Evolutionary conservation across 495 filamentous ascomycete genomes (phyloP).

Genomic region (Podospora australis): DNA sequence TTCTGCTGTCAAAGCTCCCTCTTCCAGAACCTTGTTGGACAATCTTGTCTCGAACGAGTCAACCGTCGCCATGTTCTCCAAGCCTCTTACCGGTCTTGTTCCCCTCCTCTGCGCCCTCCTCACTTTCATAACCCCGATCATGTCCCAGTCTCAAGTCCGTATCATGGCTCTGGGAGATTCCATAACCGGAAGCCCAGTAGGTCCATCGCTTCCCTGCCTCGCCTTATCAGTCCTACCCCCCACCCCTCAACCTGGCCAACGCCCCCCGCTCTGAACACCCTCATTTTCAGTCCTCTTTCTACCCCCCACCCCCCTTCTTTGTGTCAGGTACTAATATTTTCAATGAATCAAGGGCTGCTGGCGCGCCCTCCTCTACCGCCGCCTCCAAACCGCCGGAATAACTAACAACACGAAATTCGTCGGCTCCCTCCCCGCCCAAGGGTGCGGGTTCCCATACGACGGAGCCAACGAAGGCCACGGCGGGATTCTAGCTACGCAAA

Average conservation of each 20-base stretch:
- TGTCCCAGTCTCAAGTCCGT: constrained; percentile 9
- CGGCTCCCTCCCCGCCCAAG: constrained; percentile 29
- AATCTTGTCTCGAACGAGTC: too few relatives aligned
- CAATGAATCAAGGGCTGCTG: constrained; percentile 43
- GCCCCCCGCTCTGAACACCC: too few relatives aligned
- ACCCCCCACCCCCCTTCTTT: too few relatives aligned
- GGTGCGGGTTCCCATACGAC: constrained; percentile 39
- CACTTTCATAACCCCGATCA: background rate
- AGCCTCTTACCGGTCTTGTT: too few relatives aligned
- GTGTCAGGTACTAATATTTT: too few relatives aligned
- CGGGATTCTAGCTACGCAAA: constrained; percentile 35
- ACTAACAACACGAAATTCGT: constrained; percentile 34
- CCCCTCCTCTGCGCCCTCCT: background rate
- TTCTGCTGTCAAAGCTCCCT: too few relatives aligned
- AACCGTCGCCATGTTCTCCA: too few relatives aligned
- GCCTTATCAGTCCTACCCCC: too few relatives aligned
- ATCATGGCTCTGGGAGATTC: constrained; percentile 38
- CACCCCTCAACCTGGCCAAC: too few relatives aligned
- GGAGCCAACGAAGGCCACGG: constrained; percentile 43
- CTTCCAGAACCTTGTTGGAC: too few relatives aligned
- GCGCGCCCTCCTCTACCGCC: constrained; percentile 34
- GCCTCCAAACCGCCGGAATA: constrained; percentile 24
- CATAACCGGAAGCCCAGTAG: constrained; percentile 34
- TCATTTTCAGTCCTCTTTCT: too few relatives aligned
- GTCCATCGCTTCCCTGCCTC: too few relatives aligned